Percentiles rank a stretch among this genome's conserved stretches.
Conservation (phyloP, 129 eudicot species). For the Tanacetum coccineum region DNA sequence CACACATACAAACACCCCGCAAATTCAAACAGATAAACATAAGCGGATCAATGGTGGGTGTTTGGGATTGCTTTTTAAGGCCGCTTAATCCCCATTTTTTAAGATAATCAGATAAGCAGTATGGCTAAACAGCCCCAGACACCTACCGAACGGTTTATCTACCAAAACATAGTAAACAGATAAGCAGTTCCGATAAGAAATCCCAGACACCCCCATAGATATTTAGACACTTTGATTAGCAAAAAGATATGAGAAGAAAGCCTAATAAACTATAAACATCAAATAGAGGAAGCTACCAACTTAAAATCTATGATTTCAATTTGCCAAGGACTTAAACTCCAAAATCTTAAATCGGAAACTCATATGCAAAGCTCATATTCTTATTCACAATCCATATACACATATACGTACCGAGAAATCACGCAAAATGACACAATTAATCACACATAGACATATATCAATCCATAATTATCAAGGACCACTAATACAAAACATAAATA, state of each 20-base stretch:
- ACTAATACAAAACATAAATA: not conserved
- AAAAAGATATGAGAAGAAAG: too few relatives aligned
- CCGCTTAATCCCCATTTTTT: not conserved
- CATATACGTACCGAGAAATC: not conserved
- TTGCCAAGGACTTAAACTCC: too few relatives aligned
- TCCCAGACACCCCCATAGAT: too few relatives aligned
- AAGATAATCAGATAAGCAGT: not conserved
- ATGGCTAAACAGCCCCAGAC: conserved; percentile 5
- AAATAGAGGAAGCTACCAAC: too few relatives aligned
- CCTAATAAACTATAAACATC: too few relatives aligned
- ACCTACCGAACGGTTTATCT: not conserved
- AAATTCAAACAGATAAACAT: too few relatives aligned
- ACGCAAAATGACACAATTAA: not conserved
- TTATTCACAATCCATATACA: not conserved
- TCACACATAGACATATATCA: not conserved
- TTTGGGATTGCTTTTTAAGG: not conserved
- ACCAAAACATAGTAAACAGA: too few relatives aligned
- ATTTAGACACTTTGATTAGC: too few relatives aligned
- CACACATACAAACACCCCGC: too few relatives aligned
- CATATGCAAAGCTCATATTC: not conserved
- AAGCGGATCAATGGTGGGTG: not conserved
- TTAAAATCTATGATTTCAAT: too few relatives aligned
- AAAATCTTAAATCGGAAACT: too few relatives aligned
- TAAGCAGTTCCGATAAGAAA: too few relatives aligned
- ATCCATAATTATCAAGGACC: not conserved